Conservation (phyloP, 768 basidiomycete genomes). For the Suillus occidentalis region DNA sequence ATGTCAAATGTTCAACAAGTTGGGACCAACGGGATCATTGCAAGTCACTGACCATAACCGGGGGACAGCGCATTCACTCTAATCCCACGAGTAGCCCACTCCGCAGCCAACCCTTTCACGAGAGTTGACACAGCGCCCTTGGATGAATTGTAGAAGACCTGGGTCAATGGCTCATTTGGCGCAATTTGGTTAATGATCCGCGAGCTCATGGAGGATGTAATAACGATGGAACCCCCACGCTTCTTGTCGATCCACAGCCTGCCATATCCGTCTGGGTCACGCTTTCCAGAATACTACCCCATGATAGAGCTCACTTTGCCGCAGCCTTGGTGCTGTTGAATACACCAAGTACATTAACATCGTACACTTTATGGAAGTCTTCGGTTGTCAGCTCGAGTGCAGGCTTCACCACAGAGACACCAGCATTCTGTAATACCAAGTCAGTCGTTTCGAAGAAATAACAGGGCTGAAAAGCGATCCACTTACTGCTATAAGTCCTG, state of each 20-base stretch:
- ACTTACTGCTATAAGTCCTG: conserved; percentile 57
- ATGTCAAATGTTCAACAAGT: neutral
- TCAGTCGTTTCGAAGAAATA: neutral
- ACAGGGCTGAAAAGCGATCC: fast-evolving
- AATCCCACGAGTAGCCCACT: conserved; percentile 55
- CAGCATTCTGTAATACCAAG: conserved; percentile 47
- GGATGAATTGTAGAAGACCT: conserved; percentile 56
- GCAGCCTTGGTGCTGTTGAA: conserved; percentile 63
- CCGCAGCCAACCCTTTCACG: conserved; percentile 58
- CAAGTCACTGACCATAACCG: conserved; percentile 43
- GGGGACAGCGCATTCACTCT: conserved; percentile 64
- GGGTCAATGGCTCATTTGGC: conserved; percentile 48
- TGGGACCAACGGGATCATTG: neutral
- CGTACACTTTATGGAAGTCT: conserved; percentile 57
- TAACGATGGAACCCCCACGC: conserved; percentile 53
- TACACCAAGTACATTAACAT: conserved; percentile 67
- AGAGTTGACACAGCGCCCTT: conserved; percentile 70
- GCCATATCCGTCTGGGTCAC: neutral
- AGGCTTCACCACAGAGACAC: conserved; percentile 62
- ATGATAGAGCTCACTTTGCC: conserved; percentile 43
- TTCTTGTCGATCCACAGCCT: conserved; percentile 49
- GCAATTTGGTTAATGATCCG: conserved; percentile 58
- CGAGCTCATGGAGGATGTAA: conserved; percentile 67
- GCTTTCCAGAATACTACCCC: neutral
- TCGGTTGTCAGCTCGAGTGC: conserved; percentile 55